These are phyloP conservation scores for Hsuehochloa calcarea DNA, from an alignment of 176 grass and related monocot genomes.

Conservation along the genomic window DNA sequence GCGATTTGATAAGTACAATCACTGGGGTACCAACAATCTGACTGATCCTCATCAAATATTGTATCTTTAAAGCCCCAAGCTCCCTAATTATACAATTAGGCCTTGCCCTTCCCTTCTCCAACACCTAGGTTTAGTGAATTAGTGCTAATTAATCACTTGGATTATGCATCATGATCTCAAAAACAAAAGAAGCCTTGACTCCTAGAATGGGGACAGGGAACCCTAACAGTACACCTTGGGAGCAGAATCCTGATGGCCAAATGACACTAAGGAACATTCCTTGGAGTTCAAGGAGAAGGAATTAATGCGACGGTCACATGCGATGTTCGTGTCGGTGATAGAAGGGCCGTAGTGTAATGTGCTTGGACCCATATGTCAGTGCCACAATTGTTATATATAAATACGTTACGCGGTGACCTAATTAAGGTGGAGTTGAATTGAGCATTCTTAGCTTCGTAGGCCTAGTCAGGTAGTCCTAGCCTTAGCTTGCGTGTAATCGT, in stretches of 20 bases:
- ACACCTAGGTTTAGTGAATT: background rate
- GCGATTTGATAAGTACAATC: background rate
- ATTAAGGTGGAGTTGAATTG: background rate
- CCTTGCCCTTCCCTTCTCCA: background rate
- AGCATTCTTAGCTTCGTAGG: background rate
- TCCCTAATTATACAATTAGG: background rate
- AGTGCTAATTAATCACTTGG: background rate
- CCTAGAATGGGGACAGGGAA: conserved; percentile 13
- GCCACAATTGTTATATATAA: background rate
- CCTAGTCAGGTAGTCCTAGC: background rate
- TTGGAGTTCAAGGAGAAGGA: background rate
- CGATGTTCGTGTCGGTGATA: background rate
- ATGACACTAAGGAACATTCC: conserved; percentile 14
- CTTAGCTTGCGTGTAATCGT: background rate
- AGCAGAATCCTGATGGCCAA: conserved; percentile 2
- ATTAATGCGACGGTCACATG: background rate
- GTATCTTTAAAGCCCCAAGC: background rate
- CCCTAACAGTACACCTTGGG: conserved; percentile 26
- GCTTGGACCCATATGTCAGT: background rate
- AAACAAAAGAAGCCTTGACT: background rate
- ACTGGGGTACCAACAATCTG: background rate
- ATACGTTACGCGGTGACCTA: background rate
- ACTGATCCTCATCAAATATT: background rate
- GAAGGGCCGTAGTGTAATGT: no score
- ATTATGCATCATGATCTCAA: conserved; percentile 11